Conservation (phyloP, 805 yeast species). For the Dipodascus geniculatus region DNA sequence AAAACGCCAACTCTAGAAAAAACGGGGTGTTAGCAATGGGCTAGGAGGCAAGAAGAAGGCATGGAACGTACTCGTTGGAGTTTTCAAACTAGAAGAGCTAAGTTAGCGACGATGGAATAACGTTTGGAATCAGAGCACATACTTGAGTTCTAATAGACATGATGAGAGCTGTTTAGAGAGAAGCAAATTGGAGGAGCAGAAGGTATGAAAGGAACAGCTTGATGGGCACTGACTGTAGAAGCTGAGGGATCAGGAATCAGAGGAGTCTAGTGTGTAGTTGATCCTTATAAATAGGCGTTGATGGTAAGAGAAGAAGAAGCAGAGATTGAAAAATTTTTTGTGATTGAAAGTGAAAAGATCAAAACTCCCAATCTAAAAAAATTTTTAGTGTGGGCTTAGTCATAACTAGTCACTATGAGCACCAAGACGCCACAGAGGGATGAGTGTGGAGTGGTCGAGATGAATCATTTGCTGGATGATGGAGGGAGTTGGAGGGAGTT, state of each 20-base stretch:
- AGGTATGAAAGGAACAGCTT: background rate
- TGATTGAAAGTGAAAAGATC: background rate
- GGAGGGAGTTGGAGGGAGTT: no score
- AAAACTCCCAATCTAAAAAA: background rate
- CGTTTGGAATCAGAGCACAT: conserved; percentile 6
- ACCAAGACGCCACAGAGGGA: no score
- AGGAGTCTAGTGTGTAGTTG: no score
- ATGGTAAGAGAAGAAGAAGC: background rate
- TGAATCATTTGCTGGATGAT: no score
- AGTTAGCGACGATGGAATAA: conserved; percentile 9
- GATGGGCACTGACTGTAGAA: no score
- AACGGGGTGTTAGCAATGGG: no score
- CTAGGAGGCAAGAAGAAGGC: no score
- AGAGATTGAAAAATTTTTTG: background rate
- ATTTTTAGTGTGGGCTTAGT: background rate
- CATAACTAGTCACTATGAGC: background rate
- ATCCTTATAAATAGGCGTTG: background rate
- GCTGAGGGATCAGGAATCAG: no score
- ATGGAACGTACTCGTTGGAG: conserved; percentile 45
- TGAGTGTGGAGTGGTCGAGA: background rate
- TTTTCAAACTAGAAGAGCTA: conserved; percentile 50
- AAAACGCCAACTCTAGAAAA: conserved; percentile 68
- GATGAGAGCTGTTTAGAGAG: background rate
- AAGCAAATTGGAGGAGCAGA: background rate
- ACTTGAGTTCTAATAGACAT: conserved; percentile 28